Percentiles rank a stretch among this genome's conserved stretches.
These are phyloP conservation scores for Brachypodium distachyon DNA, from an alignment of 202 grass and related monocot genomes.

Conservation along the genomic window DNA sequence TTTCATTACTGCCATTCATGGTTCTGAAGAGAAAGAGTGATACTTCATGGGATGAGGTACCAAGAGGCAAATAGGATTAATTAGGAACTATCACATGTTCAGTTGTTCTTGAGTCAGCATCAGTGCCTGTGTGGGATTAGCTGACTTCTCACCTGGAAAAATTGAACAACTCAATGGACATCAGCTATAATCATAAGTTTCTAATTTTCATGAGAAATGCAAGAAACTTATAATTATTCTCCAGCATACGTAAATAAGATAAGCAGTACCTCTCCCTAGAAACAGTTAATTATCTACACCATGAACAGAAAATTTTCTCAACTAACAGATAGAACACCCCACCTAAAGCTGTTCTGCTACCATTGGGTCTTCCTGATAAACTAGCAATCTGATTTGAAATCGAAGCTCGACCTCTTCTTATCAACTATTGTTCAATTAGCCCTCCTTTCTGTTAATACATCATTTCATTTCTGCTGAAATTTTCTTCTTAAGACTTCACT, in stretches of 20 bases:
- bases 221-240: neutral
- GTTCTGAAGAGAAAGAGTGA: neutral
- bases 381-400: conserved; percentile 28
- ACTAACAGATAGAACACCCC: conserved; percentile 5
- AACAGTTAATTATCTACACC: neutral
- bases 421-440: neutral
- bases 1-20: neutral
- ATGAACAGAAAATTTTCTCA: neutral
- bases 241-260: neutral
- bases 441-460: conserved; percentile 19
- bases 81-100: neutral
- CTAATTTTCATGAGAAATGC: neutral
- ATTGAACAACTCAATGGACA: neutral
- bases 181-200: neutral
- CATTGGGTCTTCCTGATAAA: neutral
- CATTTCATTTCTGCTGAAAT: conserved; percentile 3
- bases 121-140: neutral
- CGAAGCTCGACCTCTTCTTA: conserved; percentile 6
- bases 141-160: neutral
- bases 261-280: neutral
- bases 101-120: neutral
- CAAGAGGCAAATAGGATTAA: neutral
- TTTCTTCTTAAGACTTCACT: neutral
- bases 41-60: neutral
- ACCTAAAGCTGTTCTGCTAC: conserved; percentile 13